phyloP scores from a whole-genome alignment of 306 rosid genomes.

The Prunus salicina region DNA sequence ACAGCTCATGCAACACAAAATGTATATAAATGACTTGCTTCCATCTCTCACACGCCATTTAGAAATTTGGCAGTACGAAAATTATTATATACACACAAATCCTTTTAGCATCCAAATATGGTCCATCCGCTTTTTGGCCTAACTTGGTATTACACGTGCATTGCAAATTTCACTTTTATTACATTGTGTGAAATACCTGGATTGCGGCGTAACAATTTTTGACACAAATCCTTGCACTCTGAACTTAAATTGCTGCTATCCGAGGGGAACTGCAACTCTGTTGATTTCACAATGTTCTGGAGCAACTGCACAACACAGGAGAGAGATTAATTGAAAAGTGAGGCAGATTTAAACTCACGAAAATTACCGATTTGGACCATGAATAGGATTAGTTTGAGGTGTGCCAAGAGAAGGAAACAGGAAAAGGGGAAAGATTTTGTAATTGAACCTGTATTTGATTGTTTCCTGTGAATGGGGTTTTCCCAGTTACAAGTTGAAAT shows the following conservation, averaged over 20 bases:
- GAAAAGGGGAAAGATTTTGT: background rate
- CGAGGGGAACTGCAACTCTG: slow-evolving; percentile 70
- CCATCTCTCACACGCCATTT: background rate
- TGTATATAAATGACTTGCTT: background rate
- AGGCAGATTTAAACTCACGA: slow-evolving; percentile 11
- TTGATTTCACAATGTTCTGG: slow-evolving; percentile 89
- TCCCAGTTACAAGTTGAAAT: slow-evolving; percentile 91
- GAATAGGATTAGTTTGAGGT: slow-evolving; percentile 10
- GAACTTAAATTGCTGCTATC: slow-evolving; percentile 60
- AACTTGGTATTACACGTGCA: background rate
- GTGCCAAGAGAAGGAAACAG: slow-evolving; percentile 6
- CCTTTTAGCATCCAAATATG: background rate
- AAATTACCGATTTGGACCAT: slow-evolving; percentile 18
- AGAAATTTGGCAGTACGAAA: background rate
- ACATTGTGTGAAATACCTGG: slow-evolving; percentile 55
- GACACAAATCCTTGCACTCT: slow-evolving; percentile 91
- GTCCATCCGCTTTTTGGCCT: background rate
- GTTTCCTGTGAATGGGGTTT: slow-evolving; percentile 93
- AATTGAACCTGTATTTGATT: slow-evolving; percentile 77
- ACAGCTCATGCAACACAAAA: background rate
- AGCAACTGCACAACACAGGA: slow-evolving; percentile 68
- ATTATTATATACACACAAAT: background rate
- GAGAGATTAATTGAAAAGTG: slow-evolving; percentile 7
- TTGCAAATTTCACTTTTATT: background rate
- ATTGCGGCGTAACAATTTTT: slow-evolving; percentile 84